Base-by-base conservation (phyloP, 2,329 filamentous ascomycete genomes). In the Talaromyces sp. region DNA sequence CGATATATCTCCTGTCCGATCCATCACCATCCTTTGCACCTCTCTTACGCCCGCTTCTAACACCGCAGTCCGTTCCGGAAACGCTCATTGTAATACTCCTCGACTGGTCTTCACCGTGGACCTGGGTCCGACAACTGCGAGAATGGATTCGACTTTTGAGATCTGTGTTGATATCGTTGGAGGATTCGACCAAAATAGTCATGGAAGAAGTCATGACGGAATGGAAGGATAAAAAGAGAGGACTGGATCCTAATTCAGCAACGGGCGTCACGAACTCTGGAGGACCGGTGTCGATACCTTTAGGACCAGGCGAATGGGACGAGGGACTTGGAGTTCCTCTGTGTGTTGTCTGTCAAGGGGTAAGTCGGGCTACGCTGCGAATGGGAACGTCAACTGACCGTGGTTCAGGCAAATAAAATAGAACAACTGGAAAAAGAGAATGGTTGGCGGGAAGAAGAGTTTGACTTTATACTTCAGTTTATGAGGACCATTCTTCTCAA, bases 331-430 rank as follows among this genome's bases (percentile, higher is more conserved):
- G 93, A 0, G 79, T 99, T 63, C 92, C 93, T 0, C 82, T 99
- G 43, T 96, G 92, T 73, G 90, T 99, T 9, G 93, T 98, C n/a
- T 97, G 94, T 75, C 93, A 98, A 77, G 95, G 96, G 75, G 93
- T 93, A 22, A 24, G 65, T 67, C 11, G 16, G 27, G 78, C 87
- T 77, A 33, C n/a, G 27, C 22, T 39, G 9, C 37, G 8, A 10
- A n/a, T 9, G 14, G 37, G 24, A 33, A 45, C 14, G 8, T n/a
- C 47, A 48, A 31, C 56, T 60, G 47, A 63, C 47, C 14, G 54
- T 54, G 52, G 19, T 65, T 8, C 69, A 92, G 89, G 86, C 92
- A 14, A 92, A 96, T 78, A 93, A 91, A 76, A 96, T 98, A 76
- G 93, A 98, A 73, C 86, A 87, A 45, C 78, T 99, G 65, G 95